These are phyloP conservation scores for Micractinium conductrix DNA, from an alignment of 139 green algal species.

Conservation along the genomic window DNA sequence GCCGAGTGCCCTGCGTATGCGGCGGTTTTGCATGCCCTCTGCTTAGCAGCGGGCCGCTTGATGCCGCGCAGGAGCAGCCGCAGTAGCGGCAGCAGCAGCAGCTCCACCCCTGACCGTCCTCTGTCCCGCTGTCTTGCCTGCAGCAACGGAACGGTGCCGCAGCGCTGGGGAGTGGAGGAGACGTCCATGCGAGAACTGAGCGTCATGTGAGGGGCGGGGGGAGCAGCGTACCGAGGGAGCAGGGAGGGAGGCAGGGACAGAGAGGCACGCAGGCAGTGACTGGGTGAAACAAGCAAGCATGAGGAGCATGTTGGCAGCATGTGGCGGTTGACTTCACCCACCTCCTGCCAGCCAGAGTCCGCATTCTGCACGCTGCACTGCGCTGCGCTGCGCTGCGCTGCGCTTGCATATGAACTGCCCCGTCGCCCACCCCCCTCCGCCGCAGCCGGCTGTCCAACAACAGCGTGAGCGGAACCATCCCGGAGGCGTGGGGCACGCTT, in stretches of 20 bases:
- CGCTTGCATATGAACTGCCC: not conserved
- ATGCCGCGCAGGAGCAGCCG: too few relatives aligned
- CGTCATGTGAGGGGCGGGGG: constrained; percentile 12
- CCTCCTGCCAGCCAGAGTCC: too few relatives aligned
- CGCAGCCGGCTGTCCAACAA: not conserved
- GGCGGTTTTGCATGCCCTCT: not conserved
- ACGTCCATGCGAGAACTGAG: constrained; percentile 19
- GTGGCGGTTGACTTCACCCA: too few relatives aligned
- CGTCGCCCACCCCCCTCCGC: too few relatives aligned
- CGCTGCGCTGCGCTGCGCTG: not conserved
- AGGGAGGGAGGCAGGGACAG: too few relatives aligned
- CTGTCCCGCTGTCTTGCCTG: not conserved
- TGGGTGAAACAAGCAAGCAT: too few relatives aligned
- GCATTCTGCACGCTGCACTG: not conserved
- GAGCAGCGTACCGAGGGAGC: too few relatives aligned
- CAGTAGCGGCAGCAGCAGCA: too few relatives aligned
- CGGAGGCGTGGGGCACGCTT: not conserved
- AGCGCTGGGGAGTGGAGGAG: constrained; percentile 2
- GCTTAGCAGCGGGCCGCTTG: too few relatives aligned
- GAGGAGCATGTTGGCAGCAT: too few relatives aligned
- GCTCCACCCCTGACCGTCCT: not conserved
- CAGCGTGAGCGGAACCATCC: not conserved
- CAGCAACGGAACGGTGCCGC: constrained; percentile 29
- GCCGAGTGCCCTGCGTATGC: too few relatives aligned
- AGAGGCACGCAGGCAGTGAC: too few relatives aligned